These are phyloP conservation scores for Cenchrus fungigraminus DNA, from an alignment of 176 grass and related monocot genomes.

Conservation along the genomic window DNA sequence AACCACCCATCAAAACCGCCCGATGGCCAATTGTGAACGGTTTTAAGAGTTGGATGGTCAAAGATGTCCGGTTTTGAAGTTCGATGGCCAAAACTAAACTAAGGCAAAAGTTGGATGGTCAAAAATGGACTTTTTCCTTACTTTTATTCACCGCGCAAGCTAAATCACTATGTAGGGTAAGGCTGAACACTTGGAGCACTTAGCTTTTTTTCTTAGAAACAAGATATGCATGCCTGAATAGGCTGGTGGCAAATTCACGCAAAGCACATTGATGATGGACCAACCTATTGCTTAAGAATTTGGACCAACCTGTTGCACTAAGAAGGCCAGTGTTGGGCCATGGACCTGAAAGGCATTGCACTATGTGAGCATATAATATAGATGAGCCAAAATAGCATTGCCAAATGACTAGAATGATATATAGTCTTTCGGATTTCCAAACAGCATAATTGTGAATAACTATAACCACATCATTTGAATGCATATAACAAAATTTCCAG, in stretches of 20 bases:
- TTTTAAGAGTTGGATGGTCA: too few relatives aligned
- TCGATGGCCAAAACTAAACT: too few relatives aligned
- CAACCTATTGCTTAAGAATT: constrained; percentile 8
- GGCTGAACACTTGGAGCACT: constrained; percentile 20
- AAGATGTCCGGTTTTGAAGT: too few relatives aligned
- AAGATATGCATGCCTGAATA: constrained; percentile 5
- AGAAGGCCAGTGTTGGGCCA: constrained; percentile 24
- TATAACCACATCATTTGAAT: not conserved
- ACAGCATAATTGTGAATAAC: not conserved
- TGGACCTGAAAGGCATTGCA: constrained; percentile 41
- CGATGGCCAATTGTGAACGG: too few relatives aligned
- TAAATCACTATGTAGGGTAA: constrained; percentile 30
- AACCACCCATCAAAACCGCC: too few relatives aligned
- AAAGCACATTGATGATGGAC: not conserved
- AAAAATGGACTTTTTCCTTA: too few relatives aligned
- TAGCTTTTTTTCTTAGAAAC: not conserved
- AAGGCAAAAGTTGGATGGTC: too few relatives aligned
- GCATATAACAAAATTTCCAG: not conserved
- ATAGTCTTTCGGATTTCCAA: not conserved
- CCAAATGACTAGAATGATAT: constrained; percentile 1
- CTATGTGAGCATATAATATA: constrained; percentile 19
- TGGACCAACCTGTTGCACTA: not conserved
- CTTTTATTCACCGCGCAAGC: not conserved
- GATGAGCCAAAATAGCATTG: not conserved
- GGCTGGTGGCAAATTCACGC: constrained; percentile 14